Percentiles rank a stretch among this genome's conserved stretches.
Conservation (phyloP, 306 rosid species). For the Cicer pinnatifidum region DNA sequence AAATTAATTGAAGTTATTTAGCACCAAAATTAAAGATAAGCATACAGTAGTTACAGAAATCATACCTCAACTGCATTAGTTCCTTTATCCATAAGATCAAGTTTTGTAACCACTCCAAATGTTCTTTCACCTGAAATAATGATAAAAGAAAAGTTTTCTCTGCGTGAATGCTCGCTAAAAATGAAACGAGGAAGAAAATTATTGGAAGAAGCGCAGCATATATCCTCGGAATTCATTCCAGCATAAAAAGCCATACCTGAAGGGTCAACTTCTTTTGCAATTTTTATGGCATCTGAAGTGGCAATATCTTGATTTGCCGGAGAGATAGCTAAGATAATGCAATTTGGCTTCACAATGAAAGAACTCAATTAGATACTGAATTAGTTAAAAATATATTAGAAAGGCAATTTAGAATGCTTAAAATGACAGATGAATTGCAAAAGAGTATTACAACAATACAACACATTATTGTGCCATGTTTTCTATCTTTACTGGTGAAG, state of each 20-base stretch:
- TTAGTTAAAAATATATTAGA: neutral
- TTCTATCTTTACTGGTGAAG: conserved; percentile 1
- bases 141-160: neutral
- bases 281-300: conserved; percentile 98
- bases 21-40: conserved; percentile 39
- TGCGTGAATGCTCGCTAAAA: conserved; percentile 8
- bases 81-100: conserved; percentile 98
- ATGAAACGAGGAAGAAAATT: conserved; percentile 31
- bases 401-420: conserved; percentile 34
- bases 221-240: conserved; percentile 39
- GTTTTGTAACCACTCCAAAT: conserved; percentile 95
- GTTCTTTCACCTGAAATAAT: conserved; percentile 86
- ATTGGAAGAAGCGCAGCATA: conserved; percentile 26
- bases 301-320: conserved; percentile 99
- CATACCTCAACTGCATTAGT: conserved; percentile 95
- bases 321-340: conserved; percentile 97
- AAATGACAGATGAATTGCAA: conserved; percentile 17
- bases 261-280: conserved; percentile 95
- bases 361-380: conserved; percentile 47
- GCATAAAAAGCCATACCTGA: conserved; percentile 63
- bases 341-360: conserved; percentile 77
- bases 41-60: conserved; percentile 37
- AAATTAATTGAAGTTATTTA: conserved; percentile 35
- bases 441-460: neutral
- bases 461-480: conserved; percentile 2